A percentile compares a stretch with the other conserved stretches of the same genome.
phyloP scores from a whole-genome alignment of 306 rosid genomes.

The Astragalus glycyphyllos region DNA sequence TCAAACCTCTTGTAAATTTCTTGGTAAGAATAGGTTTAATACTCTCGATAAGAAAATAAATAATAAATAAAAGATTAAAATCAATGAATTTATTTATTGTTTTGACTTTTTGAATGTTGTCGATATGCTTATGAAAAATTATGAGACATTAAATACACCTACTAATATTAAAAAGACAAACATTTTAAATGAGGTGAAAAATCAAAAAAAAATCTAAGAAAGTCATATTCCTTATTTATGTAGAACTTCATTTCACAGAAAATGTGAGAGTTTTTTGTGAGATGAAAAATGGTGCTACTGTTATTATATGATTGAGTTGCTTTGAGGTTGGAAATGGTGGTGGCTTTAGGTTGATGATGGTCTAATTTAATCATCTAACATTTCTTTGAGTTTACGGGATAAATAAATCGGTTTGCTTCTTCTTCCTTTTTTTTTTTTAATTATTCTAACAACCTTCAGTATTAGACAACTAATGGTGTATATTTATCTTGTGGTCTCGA shows the following conservation, averaged over 20 bases:
- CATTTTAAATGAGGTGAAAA: too few relatives aligned
- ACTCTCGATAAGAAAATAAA: too few relatives aligned
- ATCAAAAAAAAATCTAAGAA: too few relatives aligned
- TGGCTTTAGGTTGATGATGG: conserved; percentile 39
- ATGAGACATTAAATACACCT: too few relatives aligned
- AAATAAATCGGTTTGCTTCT: not conserved
- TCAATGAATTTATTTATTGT: too few relatives aligned
- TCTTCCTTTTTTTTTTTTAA: not conserved
- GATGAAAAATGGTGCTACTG: conserved; percentile 11
- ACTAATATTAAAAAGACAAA: too few relatives aligned
- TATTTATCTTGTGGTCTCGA: not conserved
- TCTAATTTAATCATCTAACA: conserved; percentile 48
- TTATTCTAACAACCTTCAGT: conserved; percentile 36
- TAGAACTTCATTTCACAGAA: conserved; percentile 76
- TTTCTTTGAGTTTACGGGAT: conserved; percentile 67
- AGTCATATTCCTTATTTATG: too few relatives aligned
- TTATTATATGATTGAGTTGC: conserved; percentile 27
- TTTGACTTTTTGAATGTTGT: too few relatives aligned
- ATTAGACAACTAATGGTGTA: conserved; percentile 24
- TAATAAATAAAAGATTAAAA: too few relatives aligned
- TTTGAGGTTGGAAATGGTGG: conserved; percentile 45
- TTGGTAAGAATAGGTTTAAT: too few relatives aligned
- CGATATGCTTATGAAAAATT: too few relatives aligned
- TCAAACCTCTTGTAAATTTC: not conserved
- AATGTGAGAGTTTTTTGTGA: not conserved